Base-by-base conservation (phyloP, 805 yeast genomes). In the Pichia pseudocactophila region DNA sequence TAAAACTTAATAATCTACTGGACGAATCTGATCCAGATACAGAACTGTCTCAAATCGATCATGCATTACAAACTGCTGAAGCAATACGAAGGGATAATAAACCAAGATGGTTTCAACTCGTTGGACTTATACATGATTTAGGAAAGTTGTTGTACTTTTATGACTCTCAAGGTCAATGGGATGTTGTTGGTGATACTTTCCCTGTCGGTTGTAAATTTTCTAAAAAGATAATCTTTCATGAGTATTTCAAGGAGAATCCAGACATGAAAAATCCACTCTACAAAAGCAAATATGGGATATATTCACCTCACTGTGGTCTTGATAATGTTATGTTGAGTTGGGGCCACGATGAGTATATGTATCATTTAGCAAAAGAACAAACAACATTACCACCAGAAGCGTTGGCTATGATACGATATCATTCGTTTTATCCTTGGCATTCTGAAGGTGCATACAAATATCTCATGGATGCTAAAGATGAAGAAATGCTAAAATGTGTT, bases 341-440 rank as follows among this genome's bases (percentile, higher is more conserved):
- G 87, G 88, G 88, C 5, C 88, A 80, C 53, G 88, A 80, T 56
- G 88, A 80, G 54, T 80, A 80, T 59, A 78, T 80, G 83, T 80
- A 79, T 50, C 84, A 80, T 53, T 64, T 80, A 27, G 84, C 84
- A 11, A 80, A 78, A 55, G 66, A 68, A 43, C 80, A 77, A 52
- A 77, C 83, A 12, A 73, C 70, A 1, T 61, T 80, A 36, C 85
- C 86, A 2, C 71, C 69, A 7, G 82, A 79, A 55, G 87, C 74
- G 0, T 62, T 80, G 41, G 86, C 87, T 1, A 80, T 80, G 84
- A 80, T 80, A 37, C 59, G 88, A 45, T 80, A 80, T 55, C 88
- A 80, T 57, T 78, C 85, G 1, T 80, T 80, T 50, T 80, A 80
- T 55, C 88, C 88, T 1, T 78, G 85, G 80, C 88, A 80, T 55